These are phyloP conservation scores for Arthonia radiata DNA, from an alignment of 495 filamentous ascomycete genomes.

Conservation along the genomic window DNA sequence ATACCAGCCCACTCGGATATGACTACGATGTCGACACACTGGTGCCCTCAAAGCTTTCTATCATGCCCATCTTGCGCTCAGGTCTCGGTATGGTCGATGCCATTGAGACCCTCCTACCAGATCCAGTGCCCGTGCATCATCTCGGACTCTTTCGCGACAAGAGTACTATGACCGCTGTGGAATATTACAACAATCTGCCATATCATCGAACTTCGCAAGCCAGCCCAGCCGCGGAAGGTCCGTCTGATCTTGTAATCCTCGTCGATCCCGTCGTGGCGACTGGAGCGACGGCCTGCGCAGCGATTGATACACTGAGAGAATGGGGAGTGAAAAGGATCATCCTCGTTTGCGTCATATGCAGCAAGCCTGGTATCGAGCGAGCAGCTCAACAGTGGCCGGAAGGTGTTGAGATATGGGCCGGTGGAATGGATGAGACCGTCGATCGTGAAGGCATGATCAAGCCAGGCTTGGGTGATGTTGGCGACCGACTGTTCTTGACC, in stretches of 20 bases:
- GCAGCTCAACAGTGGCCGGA: conserved; percentile 53
- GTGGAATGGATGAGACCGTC: conserved; percentile 47
- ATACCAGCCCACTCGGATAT: conserved; percentile 47
- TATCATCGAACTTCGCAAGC: conserved; percentile 25
- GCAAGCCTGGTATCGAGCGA: conserved; percentile 33
- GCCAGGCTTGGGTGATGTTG: conserved; percentile 77
- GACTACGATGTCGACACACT: conserved; percentile 37
- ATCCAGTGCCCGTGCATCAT: conserved; percentile 66
- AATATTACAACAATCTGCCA: conserved; percentile 97
- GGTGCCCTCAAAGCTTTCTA: conserved; percentile 36
- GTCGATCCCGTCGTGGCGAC: conserved; percentile 88
- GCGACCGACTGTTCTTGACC: conserved; percentile 78
- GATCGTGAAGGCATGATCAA: conserved; percentile 69
- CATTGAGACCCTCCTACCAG: conserved; percentile 57
- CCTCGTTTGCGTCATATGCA: conserved; percentile 52
- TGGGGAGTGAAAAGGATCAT: conserved; percentile 73
- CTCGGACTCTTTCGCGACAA: conserved; percentile 82
- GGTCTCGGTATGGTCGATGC: conserved; percentile 78
- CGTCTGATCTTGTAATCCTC: conserved; percentile 45
- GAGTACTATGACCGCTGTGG: conserved; percentile 61
- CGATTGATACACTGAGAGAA: conserved; percentile 67
- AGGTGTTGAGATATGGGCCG: conserved; percentile 60
- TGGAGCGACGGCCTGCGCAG: conserved; percentile 67
- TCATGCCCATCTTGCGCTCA: conserved; percentile 82
- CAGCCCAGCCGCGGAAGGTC: conserved; percentile 16